Percentiles rank a stretch among this genome's conserved stretches.
Conservation (phyloP, 1,139 yeast species). For the Pneumocystis oryctolagi region DNA sequence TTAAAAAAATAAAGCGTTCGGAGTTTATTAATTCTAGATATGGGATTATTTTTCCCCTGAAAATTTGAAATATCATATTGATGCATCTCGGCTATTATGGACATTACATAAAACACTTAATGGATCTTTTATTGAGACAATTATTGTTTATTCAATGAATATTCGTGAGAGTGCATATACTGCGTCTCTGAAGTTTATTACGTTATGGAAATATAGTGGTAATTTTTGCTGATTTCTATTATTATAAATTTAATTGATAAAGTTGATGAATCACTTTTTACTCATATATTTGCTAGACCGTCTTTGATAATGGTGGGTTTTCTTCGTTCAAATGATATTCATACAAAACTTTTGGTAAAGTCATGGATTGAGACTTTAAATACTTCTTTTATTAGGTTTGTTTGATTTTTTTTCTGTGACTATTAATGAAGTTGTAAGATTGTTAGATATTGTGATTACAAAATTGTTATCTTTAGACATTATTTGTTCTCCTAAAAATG, state of each 20-base stretch:
- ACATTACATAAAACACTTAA: neutral
- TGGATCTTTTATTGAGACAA: neutral
- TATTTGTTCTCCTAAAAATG: neutral
- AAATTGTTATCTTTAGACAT: neutral
- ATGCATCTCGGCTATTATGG: neutral
- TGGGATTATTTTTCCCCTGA: neutral
- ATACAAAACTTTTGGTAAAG: neutral
- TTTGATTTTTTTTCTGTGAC: neutral
- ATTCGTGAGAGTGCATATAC: neutral
- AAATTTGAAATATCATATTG: slow-evolving; percentile 1
- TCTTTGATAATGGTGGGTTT: neutral
- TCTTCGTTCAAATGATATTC: neutral
- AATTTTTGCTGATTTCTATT: neutral
- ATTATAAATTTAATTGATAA: neutral
- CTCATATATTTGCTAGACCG: neutral
- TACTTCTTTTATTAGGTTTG: neutral
- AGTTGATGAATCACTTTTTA: neutral
- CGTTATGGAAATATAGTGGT: slow-evolving; percentile 2
- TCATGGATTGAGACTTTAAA: neutral
- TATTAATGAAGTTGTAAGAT: neutral
- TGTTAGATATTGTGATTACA: neutral
- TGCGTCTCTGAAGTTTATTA: neutral
- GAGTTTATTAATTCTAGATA: neutral
- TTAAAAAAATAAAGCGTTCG: neutral
- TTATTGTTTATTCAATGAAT: neutral